Conservation (phyloP, 305 asterid species). For the Ilex paraguariensis region DNA sequence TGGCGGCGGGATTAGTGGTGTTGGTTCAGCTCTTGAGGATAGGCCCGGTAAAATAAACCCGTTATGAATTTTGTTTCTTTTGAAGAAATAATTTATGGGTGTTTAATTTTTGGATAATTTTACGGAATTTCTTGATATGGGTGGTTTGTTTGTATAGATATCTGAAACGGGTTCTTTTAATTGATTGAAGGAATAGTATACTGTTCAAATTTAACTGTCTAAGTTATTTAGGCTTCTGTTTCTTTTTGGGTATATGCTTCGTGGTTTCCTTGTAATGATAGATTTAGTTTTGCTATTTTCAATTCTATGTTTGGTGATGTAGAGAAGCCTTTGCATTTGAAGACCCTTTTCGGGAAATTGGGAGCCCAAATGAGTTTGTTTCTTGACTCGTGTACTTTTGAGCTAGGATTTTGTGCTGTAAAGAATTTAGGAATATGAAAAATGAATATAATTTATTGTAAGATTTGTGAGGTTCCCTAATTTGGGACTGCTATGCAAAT, state of each 20-base stretch:
- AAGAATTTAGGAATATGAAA: too few relatives aligned
- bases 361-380: too few relatives aligned
- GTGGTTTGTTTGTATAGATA: slow-evolving; percentile 5
- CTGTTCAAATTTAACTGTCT: background rate
- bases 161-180: slow-evolving; percentile 4
- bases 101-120: slow-evolving; percentile 1
- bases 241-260: background rate
- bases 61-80: background rate
- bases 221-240: background rate
- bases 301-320: too few relatives aligned
- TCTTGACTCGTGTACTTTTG: too few relatives aligned
- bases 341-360: too few relatives aligned
- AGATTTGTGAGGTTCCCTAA: too few relatives aligned
- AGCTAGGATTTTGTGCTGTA: too few relatives aligned
- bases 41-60: slow-evolving; percentile 42
- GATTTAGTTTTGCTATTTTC: too few relatives aligned
- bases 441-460: too few relatives aligned
- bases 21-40: slow-evolving; percentile 43
- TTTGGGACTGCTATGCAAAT: too few relatives aligned
- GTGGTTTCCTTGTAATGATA: too few relatives aligned
- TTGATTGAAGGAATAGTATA: background rate
- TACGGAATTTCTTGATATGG: background rate
- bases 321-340: too few relatives aligned
- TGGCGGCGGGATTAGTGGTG: slow-evolving; percentile 31
- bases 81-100: background rate